phyloP scores from a whole-genome alignment of 106 monocot genomes.

The Amphibolis antarctica region DNA sequence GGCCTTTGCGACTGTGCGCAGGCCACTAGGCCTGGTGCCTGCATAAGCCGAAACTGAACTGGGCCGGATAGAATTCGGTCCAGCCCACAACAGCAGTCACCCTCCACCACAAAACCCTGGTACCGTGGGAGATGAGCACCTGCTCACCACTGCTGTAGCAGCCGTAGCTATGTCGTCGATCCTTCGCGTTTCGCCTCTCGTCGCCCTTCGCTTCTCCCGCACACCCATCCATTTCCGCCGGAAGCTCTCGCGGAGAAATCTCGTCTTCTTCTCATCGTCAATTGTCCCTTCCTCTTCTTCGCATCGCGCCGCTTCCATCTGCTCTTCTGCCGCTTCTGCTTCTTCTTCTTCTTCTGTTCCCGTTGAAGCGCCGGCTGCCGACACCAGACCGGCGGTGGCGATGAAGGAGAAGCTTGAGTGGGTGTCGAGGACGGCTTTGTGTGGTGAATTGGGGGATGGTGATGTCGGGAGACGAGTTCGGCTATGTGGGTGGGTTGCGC shows the following conservation, averaged over 20 bases:
- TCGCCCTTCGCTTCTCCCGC: slow-evolving; percentile 21
- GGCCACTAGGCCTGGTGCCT: no score
- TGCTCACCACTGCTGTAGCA: no score
- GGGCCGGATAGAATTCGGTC: no score
- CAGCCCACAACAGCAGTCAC: no score
- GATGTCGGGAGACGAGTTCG: slow-evolving; percentile 66
- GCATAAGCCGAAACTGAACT: no score
- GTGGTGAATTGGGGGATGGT: slow-evolving; percentile 53
- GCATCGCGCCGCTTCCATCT: slow-evolving; percentile 2
- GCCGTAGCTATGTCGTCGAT: slow-evolving; percentile 27
- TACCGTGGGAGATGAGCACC: no score
- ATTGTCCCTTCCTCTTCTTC: slow-evolving; percentile 16
- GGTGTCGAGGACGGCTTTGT: slow-evolving; percentile 45
- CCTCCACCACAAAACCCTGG: no score
- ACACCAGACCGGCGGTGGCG: neutral
- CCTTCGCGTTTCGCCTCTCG: slow-evolving; percentile 46
- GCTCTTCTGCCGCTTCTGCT: neutral
- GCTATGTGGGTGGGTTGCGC: slow-evolving; percentile 90
- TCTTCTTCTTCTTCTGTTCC: slow-evolving; percentile 5
- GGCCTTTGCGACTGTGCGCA: no score
- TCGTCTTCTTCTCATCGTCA: neutral
- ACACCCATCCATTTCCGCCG: no score
- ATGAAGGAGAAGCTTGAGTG: slow-evolving; percentile 31
- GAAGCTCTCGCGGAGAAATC: neutral
- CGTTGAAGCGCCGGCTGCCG: slow-evolving; percentile 15